A percentile compares a stretch with the other conserved stretches of the same genome.
Evolutionary conservation across 2,329 filamentous ascomycete genomes (phyloP).

Genomic region (Ceratocystis albifundus): DNA sequence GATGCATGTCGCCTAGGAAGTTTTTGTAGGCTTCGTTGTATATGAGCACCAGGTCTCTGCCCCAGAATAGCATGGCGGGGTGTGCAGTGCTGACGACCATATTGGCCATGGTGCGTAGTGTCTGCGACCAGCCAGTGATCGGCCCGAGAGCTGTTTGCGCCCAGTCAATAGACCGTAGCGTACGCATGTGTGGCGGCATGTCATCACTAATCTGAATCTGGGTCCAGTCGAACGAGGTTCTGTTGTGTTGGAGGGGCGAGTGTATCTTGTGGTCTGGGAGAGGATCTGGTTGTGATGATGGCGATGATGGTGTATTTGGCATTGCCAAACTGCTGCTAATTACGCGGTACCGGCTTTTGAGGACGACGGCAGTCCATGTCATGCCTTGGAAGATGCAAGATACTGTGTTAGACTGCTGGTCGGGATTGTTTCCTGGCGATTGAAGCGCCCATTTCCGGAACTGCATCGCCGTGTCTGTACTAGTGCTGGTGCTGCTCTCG

Average conservation of each 20-base stretch:
- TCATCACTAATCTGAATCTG: constrained; percentile 51
- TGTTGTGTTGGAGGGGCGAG: constrained; percentile 30
- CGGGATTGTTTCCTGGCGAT: constrained; percentile 20
- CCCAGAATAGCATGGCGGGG: constrained; percentile 71
- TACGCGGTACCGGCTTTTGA: constrained; percentile 57
- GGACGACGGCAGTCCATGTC: constrained; percentile 58
- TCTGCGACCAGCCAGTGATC: constrained; percentile 59
- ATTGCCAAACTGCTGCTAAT: constrained; percentile 43
- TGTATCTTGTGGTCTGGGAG: constrained; percentile 25
- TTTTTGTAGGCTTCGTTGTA: constrained; percentile 65
- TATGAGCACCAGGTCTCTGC: constrained; percentile 52
- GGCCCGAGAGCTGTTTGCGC: constrained; percentile 59
- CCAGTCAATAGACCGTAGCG: constrained; percentile 64
- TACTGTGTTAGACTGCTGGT: constrained; percentile 29
- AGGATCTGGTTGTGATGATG: background rate
- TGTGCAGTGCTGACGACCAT: constrained; percentile 70
- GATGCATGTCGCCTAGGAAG: constrained; percentile 67
- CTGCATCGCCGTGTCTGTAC: background rate
- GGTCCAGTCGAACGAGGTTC: constrained; percentile 69
- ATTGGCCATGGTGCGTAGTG: constrained; percentile 68
- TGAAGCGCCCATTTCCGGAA: constrained; percentile 9
- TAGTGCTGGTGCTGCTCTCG: too few species aligned
- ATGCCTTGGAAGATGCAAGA: constrained; percentile 52
- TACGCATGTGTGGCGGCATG: constrained; percentile 59
- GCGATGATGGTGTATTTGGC: background rate